A percentile compares a stretch with the other conserved stretches of the same genome.
Evolutionary conservation across 2,329 filamentous ascomycete species (phyloP).

Genomic region (Diaporthe ilicicola): DNA sequence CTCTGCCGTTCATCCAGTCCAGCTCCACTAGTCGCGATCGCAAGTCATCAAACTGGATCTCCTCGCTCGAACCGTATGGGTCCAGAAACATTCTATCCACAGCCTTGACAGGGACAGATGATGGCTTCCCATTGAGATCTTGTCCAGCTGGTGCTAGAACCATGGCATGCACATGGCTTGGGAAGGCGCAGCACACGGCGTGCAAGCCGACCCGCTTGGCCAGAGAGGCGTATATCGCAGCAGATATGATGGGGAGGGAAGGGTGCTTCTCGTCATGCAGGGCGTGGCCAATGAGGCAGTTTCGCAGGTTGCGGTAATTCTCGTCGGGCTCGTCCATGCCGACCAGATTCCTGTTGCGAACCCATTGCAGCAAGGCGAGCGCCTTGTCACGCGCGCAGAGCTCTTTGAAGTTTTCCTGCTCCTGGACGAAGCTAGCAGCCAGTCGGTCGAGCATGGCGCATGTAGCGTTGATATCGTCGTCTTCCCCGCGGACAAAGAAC

Average conservation of each 20-base stretch:
- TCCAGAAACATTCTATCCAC: constrained; percentile 79
- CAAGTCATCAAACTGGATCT: constrained; percentile 70
- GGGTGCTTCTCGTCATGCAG: constrained; percentile 77
- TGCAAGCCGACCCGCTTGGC: constrained; percentile 78
- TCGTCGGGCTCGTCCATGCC: constrained; percentile 72
- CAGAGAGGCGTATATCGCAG: constrained; percentile 84
- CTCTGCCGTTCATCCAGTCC: constrained; percentile 52
- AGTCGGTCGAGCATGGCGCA: constrained; percentile 71
- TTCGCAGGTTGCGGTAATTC: constrained; percentile 81
- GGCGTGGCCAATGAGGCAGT: constrained; percentile 87
- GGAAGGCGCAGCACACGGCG: constrained; percentile 82
- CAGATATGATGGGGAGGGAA: constrained; percentile 86
- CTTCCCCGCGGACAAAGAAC: constrained; percentile 78
- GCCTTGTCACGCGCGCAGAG: constrained; percentile 74
- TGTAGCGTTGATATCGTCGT: constrained; percentile 77
- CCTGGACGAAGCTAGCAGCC: constrained; percentile 61
- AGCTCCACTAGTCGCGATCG: constrained; percentile 63
- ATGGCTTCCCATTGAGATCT: constrained; percentile 63
- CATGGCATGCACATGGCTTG: constrained; percentile 85
- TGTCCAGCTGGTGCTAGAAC: constrained; percentile 69
- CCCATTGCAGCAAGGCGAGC: constrained; percentile 71
- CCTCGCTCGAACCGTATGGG: constrained; percentile 75
- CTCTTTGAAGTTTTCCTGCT: constrained; percentile 59
- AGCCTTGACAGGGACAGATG: constrained; percentile 49
- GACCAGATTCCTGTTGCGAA: constrained; percentile 73